A percentile compares a stretch with the other conserved stretches of the same genome.
Evolutionary conservation across 768 basidiomycete genomes (phyloP).

Genomic region (Kwoniella sp.): DNA sequence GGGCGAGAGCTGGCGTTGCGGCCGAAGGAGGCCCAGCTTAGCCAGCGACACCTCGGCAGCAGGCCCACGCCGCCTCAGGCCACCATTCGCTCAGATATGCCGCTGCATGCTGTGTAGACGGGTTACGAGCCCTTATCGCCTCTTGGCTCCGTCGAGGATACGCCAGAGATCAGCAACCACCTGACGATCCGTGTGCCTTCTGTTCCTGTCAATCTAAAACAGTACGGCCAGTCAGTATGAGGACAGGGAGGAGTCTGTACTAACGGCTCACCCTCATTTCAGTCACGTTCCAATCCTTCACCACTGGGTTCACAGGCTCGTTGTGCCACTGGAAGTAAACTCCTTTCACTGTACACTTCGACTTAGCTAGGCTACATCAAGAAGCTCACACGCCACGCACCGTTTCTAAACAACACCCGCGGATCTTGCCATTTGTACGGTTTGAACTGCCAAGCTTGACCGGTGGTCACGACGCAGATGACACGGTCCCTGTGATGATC

Average conservation of each 20-base stretch:
- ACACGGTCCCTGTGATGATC: conserved; percentile 66
- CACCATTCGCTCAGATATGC: too few species aligned
- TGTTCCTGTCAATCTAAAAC: conserved; percentile 75
- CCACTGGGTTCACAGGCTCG: conserved; percentile 79
- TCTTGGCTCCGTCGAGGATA: conserved; percentile 59
- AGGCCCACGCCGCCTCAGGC: too few species aligned
- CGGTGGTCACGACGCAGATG: conserved; percentile 95
- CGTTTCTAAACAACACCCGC: conserved; percentile 84
- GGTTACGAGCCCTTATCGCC: conserved; percentile 12
- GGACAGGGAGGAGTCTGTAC: neutral
- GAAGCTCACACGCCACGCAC: conserved; percentile 52
- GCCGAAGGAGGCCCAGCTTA: too few species aligned
- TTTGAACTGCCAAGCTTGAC: conserved; percentile 96
- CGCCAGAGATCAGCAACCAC: conserved; percentile 97
- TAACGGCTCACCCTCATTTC: conserved; percentile 69
- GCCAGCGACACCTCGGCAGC: too few species aligned
- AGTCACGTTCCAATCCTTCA: conserved; percentile 96
- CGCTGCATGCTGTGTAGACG: too few species aligned
- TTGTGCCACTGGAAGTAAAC: conserved; percentile 92
- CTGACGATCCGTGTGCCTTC: conserved; percentile 89
- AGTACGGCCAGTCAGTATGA: neutral
- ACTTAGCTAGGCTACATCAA: neutral
- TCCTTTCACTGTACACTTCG: conserved; percentile 72
- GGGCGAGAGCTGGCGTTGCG: too few species aligned
- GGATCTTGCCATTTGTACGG: conserved; percentile 98